Conservation (phyloP, 2,329 filamentous ascomycete species). For the Aspergillus novofumigatus region DNA sequence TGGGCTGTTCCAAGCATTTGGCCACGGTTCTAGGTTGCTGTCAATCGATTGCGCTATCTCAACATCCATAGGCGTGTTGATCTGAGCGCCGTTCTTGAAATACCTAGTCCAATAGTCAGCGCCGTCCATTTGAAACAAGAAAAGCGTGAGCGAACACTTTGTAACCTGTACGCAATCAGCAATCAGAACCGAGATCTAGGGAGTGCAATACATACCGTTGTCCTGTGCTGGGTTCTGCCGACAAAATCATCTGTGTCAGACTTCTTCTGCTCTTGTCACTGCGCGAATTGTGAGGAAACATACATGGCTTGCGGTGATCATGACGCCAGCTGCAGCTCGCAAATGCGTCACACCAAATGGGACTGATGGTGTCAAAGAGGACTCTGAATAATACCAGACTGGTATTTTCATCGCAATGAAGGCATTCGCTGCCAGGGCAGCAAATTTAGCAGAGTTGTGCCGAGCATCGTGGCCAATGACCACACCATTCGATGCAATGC, state of each 20-base stretch:
- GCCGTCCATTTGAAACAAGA: not conserved
- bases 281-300: constrained; percentile 10
- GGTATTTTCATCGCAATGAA: constrained; percentile 56
- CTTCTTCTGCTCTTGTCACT: not conserved
- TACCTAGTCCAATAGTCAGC: constrained; percentile 41
- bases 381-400: constrained; percentile 56
- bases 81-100: constrained; percentile 62
- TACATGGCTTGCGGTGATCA: constrained; percentile 62
- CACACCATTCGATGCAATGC: constrained; percentile 45
- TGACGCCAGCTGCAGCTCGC: constrained; percentile 56
- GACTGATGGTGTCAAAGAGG: constrained; percentile 58
- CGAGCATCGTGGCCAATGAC: constrained; percentile 62
- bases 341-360: constrained; percentile 56
- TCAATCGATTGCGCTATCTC: constrained; percentile 56
- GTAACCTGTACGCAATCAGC: constrained; percentile 44
- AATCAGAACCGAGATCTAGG: not conserved
- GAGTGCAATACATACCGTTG: constrained; percentile 43
- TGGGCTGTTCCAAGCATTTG: constrained; percentile 43
- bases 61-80: constrained; percentile 58
- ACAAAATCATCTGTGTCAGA: not conserved
- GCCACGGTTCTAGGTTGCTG: constrained; percentile 50
- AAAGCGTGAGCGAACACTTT: constrained; percentile 47
- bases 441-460: constrained; percentile 60
- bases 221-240: constrained; percentile 57
- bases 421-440: constrained; percentile 55